These are phyloP conservation scores for Cymbopogon flexuosus DNA, from an alignment of 202 grass and related monocot genomes.

Conservation along the genomic window DNA sequence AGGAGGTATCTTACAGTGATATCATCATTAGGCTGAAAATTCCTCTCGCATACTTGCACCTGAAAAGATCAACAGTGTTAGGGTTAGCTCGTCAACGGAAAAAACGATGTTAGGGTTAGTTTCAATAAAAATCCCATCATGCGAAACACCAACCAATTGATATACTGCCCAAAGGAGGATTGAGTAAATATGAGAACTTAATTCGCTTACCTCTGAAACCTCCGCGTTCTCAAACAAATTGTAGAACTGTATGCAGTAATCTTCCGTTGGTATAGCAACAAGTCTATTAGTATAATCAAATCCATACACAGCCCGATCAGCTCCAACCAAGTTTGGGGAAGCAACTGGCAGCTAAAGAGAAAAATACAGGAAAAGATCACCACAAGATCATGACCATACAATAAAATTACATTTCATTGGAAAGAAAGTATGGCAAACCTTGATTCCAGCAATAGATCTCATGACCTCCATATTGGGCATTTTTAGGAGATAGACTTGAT, in stretches of 20 bases:
- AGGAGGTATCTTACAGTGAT: constrained; percentile 47
- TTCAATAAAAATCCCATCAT: neutral
- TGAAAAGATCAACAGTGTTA: constrained; percentile 34
- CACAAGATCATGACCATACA: neutral
- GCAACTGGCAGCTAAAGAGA: constrained; percentile 52
- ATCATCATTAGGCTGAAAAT: constrained; percentile 90
- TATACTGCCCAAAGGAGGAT: neutral
- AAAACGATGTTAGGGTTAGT: constrained; percentile 7
- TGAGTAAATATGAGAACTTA: neutral
- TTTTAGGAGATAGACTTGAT: constrained; percentile 71
- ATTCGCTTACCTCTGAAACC: constrained; percentile 67
- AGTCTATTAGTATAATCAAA: constrained; percentile 63
- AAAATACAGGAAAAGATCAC: constrained; percentile 12
- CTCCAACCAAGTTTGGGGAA: constrained; percentile 24
- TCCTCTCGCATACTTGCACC: constrained; percentile 94
- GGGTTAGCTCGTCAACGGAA: too few species aligned
- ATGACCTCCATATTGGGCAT: constrained; percentile 93
- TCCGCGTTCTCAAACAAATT: constrained; percentile 72
- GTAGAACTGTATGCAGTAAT: constrained; percentile 87
- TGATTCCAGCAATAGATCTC: constrained; percentile 84
- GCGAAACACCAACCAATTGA: neutral
- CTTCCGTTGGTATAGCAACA: constrained; percentile 65
- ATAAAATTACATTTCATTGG: neutral
- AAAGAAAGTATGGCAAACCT: constrained; percentile 51
- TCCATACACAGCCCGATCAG: constrained; percentile 36